Base-by-base conservation (phyloP, 208 protist species). In the Acanthamoeba culbertsoni region DNA sequence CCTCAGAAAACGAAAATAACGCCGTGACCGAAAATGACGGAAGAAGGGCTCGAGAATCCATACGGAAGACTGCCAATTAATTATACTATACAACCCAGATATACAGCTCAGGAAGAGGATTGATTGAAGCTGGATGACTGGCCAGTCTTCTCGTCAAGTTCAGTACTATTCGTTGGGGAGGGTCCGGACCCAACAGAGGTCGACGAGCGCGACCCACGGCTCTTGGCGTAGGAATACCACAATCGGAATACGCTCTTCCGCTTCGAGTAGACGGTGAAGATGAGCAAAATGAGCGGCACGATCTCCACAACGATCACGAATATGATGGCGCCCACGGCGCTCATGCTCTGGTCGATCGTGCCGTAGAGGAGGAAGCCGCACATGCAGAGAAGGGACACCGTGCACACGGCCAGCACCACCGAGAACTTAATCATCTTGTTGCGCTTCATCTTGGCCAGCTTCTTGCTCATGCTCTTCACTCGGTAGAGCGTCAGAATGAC, bases 191-290 rank as follows among this genome's bases (percentile, higher is more conserved):
- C 23, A 23, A n/a, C 51, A 23, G 51, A 14, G 16, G 51, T n/a
- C 16, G 51, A 59, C 16, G 51, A 59, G 51, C 23, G 14, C 16
- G 51, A n/a, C 0, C 40, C 26, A 23, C 71, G 71, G 71, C 71
- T 53, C 42, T 16, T 18, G 40, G 73, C 73, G 45, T 42, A 42
- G 3, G 73, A 86, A 31, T 86, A 86, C 73, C 73, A 86, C 0
- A 86, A 6, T 23, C 45, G 45, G 73, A 86, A 86, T 0, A 86
- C 73, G 73, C 28, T 40, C 45, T 57, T 59, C 3, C 73, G 40
- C 73, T 86, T 86, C 6, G 73, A 57, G 73, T 86, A 86, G n/a
- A 86, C 73, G 43, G 73, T 86, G 73, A 86, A 86, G 73, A 86
- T 86, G 73, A 86, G 73, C 2, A 86, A 45, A 7, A 28, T 57